phyloP scores from a whole-genome alignment of 805 yeast genomes.

The Candida ulmi region DNA sequence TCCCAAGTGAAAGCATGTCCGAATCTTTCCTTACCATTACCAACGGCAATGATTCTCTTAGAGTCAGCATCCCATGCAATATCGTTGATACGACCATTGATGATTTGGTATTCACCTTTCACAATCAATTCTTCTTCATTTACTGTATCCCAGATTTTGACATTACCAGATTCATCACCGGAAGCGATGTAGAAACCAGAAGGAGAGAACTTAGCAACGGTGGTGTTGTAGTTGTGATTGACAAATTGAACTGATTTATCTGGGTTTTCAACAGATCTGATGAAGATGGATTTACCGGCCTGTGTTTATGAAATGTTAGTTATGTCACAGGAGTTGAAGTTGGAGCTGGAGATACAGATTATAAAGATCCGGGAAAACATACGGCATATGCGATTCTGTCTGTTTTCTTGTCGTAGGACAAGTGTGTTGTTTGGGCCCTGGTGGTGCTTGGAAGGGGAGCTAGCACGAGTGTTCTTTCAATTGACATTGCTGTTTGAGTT shows the following conservation, averaged over 20 bases:
- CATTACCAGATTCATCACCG: conserved; percentile 88
- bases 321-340: too few relatives aligned
- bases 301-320: conserved; percentile 1
- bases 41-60: conserved; percentile 85
- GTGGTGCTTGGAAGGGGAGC: conserved; percentile 81
- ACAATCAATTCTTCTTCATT: conserved; percentile 45
- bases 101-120: conserved; percentile 76
- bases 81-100: conserved; percentile 76
- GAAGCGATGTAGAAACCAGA: conserved; percentile 87
- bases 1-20: conserved; percentile 94
- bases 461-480: conserved; percentile 30
- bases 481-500: conserved; percentile 14
- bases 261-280: conserved; percentile 60
- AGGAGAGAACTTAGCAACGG: conserved; percentile 85
- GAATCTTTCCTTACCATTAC: conserved; percentile 85
- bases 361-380: conserved; percentile 1
- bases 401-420: conserved; percentile 67
- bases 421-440: conserved; percentile 62
- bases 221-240: conserved; percentile 64
- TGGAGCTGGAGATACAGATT: background rate
- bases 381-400: conserved; percentile 72
- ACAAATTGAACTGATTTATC: conserved; percentile 56
- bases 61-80: conserved; percentile 91
- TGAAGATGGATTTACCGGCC: conserved; percentile 70
- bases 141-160: conserved; percentile 79